These are phyloP conservation scores for Saccharomyces hybrid DNA, from an alignment of 1,139 yeast species.

Conservation along the genomic window DNA sequence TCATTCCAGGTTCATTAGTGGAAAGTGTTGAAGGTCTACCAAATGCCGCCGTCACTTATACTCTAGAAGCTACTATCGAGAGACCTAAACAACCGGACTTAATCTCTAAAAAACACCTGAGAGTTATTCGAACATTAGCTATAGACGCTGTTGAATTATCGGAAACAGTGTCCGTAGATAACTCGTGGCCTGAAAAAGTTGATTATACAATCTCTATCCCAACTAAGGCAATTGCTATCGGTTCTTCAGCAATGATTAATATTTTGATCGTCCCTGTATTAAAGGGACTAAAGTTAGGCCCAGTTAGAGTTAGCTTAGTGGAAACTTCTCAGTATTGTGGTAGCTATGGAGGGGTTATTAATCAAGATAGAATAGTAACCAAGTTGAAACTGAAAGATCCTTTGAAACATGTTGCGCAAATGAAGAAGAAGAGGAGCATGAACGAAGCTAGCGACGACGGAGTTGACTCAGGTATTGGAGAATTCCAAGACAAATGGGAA, in stretches of 20 bases:
- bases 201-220: conserved; percentile 87
- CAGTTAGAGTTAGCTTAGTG: conserved; percentile 54
- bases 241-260: conserved; percentile 65
- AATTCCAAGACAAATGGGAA: conserved; percentile 66
- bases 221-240: conserved; percentile 83
- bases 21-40: conserved; percentile 91
- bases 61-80: conserved; percentile 73
- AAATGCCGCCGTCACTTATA: conserved; percentile 73
- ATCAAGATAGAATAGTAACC: conserved; percentile 51
- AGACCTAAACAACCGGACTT: conserved; percentile 70
- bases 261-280: conserved; percentile 69
- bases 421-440: conserved; percentile 1
- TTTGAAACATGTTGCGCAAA: conserved; percentile 18
- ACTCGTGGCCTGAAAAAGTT: conserved; percentile 92
- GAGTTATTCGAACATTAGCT: conserved; percentile 83
- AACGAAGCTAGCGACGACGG: conserved; percentile 1
- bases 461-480: conserved; percentile 2
- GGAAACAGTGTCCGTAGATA: conserved; percentile 90
- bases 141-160: conserved; percentile 82
- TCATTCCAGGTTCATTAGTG: conserved; percentile 76
- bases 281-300: conserved; percentile 75
- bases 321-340: conserved; percentile 65
- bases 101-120: conserved; percentile 60
- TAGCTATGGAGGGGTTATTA: conserved; percentile 31
- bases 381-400: conserved; percentile 40